Base-by-base conservation (phyloP, 495 filamentous ascomycete genomes). In the Bombardia bombarda region DNA sequence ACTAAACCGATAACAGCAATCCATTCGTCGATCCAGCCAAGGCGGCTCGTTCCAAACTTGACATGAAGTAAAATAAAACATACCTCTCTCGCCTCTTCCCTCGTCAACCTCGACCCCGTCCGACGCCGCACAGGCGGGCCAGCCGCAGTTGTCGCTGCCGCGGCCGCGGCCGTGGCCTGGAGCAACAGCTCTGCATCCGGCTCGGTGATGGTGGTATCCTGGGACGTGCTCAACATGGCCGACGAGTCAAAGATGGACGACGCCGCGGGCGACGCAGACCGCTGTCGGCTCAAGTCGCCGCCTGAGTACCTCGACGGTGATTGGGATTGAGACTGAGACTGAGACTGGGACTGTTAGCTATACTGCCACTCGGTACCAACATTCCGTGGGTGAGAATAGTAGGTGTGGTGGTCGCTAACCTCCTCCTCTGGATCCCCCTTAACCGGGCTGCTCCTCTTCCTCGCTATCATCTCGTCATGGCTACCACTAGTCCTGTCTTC, bases 71-170 rank as follows among this genome's bases (percentile, higher is more conserved):
- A 9, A 21, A 13, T 20, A 25, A 10, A 19, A 14, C 51, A 32
- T 56, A 72, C 68, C 55, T 58, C 56, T 43, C 67, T 55, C 12
- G 66, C 60, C 47, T 70, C 60, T 38, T 67, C 65, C 10, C 68
- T 57, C 17, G 64, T 66, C 43, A 70, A 57, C 18, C 47, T 30
- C 21, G 35, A 14, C 12, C 45, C 41, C 14, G 46, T 34, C 7
- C 35, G 28, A 4, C 46, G 42, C 32, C 17, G 51, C 19, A 16
- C 19, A 4, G 32, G 52, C 28, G 18, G 43, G n/a, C 38, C 13
- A 36, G 45, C 25, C 43, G 47, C 38, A 30, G n/a, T 17, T 6
- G 38, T 22, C 19, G 32, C 30, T 4, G 22, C 16, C 3, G 47
- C 22, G 2, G 38, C 18, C 31, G 16, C 47, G 40, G 3, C 20